These are phyloP conservation scores for Pseudogymnoascus sp. DNA, from an alignment of 2,329 filamentous ascomycete species.

Conservation along the genomic window DNA sequence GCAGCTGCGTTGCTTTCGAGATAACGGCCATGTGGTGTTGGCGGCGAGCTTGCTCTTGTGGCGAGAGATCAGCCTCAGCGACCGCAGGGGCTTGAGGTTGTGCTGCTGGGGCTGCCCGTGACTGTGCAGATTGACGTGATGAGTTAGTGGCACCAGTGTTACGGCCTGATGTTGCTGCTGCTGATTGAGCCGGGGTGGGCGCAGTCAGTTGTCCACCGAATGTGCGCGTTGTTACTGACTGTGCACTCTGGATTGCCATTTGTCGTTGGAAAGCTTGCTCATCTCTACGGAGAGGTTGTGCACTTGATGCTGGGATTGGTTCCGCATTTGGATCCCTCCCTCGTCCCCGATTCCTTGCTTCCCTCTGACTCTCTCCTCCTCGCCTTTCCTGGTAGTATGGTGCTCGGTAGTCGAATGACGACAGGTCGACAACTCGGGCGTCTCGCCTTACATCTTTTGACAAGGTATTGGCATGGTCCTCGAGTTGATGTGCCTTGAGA, in stretches of 20 bases:
- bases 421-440: conserved; percentile 78
- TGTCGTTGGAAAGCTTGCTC: conserved; percentile 89
- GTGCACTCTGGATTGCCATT: conserved; percentile 82
- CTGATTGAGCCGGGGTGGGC: conserved; percentile 36
- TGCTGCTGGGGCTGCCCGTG: conserved; percentile 10
- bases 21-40: conserved; percentile 78
- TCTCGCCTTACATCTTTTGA: conserved; percentile 81
- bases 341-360: conserved; percentile 44
- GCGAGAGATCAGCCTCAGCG: conserved; percentile 47
- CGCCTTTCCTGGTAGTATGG: conserved; percentile 56
- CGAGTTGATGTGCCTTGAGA: conserved; percentile 84
- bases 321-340: conserved; percentile 86
- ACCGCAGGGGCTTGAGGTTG: conserved; percentile 40
- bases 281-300: conserved; percentile 74
- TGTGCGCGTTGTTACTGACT: conserved; percentile 69
- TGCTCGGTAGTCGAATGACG: conserved; percentile 71
- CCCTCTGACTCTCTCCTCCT: conserved; percentile 38
- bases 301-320: conserved; percentile 65
- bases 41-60: conserved; percentile 73
- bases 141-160: neutral
- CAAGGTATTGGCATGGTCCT: conserved; percentile 69
- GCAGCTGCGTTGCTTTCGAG: conserved; percentile 73
- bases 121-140: neutral
- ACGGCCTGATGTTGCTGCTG: conserved; percentile 8
- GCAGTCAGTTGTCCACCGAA: conserved; percentile 78